Evolutionary conservation across 1,139 yeast species (phyloP).

Genomic region (Candida anutae): DNA sequence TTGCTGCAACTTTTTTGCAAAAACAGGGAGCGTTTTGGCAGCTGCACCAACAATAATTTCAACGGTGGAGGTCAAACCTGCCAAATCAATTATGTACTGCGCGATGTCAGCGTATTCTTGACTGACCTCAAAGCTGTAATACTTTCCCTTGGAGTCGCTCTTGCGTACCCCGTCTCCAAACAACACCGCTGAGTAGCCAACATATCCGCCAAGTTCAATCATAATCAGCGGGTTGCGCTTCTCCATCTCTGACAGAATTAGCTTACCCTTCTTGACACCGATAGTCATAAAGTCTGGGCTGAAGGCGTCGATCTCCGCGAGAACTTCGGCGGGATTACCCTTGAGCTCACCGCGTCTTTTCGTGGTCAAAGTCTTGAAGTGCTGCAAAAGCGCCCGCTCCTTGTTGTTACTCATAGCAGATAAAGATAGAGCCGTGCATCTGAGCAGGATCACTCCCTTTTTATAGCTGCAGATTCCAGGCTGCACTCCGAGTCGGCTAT

Average conservation of each 20-base stretch:
- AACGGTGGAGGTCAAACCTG: slow-evolving; percentile 26
- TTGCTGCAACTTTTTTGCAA: slow-evolving; percentile 14
- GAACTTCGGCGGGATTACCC: slow-evolving; percentile 23
- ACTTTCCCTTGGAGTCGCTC: slow-evolving; percentile 17
- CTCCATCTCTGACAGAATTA: slow-evolving; percentile 18
- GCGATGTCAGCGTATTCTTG: slow-evolving; percentile 28
- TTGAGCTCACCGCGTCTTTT: slow-evolving; percentile 11
- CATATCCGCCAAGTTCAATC: slow-evolving; percentile 37
- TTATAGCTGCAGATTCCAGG: too few species aligned
- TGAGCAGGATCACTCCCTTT: too few species aligned
- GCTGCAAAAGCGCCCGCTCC: slow-evolving; percentile 16
- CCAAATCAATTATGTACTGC: slow-evolving; percentile 22
- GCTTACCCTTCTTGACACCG: slow-evolving; percentile 27
- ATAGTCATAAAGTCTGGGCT: slow-evolving; percentile 18
- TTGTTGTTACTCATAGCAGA: too few species aligned
- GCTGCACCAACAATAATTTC: slow-evolving; percentile 33
- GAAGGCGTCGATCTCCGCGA: slow-evolving; percentile 24
- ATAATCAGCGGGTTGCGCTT: slow-evolving; percentile 22
- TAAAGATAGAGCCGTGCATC: too few species aligned
- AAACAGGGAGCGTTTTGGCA: slow-evolving; percentile 18
- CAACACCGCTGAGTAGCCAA: slow-evolving; percentile 37
- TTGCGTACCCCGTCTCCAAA: slow-evolving; percentile 23
- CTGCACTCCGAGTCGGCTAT: too few species aligned
- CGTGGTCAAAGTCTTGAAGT: slow-evolving; percentile 16
- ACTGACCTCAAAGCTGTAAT: slow-evolving; percentile 31